Evolutionary conservation across 495 filamentous ascomycete species (phyloP).

Genomic region (Aspergillus egyptiacus): DNA sequence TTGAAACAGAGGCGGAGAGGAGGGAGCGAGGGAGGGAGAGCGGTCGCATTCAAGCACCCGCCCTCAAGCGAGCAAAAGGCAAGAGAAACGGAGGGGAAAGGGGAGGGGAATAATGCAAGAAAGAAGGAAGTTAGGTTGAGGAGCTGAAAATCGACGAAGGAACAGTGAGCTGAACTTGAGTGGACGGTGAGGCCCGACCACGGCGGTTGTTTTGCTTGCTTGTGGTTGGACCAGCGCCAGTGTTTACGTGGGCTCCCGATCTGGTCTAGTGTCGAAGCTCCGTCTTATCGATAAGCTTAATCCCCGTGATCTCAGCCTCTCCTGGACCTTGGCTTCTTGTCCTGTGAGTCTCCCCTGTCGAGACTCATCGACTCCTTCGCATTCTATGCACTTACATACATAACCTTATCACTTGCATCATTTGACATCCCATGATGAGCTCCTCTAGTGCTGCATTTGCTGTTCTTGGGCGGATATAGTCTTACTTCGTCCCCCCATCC

Average conservation of each 20-base stretch:
- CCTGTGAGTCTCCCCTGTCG: too few relatives aligned
- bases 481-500: too few relatives aligned
- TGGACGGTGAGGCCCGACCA: constrained; percentile 34
- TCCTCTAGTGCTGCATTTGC: too few relatives aligned
- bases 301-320: constrained; percentile 8
- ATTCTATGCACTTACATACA: too few relatives aligned
- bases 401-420: too few relatives aligned
- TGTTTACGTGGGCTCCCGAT: constrained; percentile 40
- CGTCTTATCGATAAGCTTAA: constrained; percentile 47
- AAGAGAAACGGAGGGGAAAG: not conserved
- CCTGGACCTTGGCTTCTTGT: too few relatives aligned
- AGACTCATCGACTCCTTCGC: too few relatives aligned
- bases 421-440: too few relatives aligned
- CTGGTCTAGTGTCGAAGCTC: constrained; percentile 28
- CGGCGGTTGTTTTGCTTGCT: constrained; percentile 22
- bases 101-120: not conserved
- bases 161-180: not conserved
- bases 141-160: constrained; percentile 13
- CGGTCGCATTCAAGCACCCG: constrained; percentile 4
- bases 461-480: too few relatives aligned
- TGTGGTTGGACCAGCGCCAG: constrained; percentile 7
- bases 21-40: constrained; percentile 2
- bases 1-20: constrained; percentile 1
- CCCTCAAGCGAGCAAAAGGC: not conserved
- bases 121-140: constrained; percentile 16